Base-by-base conservation (phyloP, 345 rosid genomes). In the Gossypioides kirkii region DNA sequence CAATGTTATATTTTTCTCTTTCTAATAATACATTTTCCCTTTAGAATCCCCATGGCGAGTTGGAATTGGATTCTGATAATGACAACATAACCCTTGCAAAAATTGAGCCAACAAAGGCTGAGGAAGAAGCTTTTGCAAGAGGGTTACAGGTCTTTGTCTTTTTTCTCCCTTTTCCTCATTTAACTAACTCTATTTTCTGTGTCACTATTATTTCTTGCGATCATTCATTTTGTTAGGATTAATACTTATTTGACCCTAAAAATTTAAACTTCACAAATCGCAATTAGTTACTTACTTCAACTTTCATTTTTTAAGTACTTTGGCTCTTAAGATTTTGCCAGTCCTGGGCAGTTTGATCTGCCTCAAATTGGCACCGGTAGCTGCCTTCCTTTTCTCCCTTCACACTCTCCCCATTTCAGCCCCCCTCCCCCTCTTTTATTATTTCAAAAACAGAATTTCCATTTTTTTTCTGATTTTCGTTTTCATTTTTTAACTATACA, bases 41-140 rank as follows among this genome's bases (percentile, higher is more conserved):
- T 43, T 80, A 95, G 98, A 88, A 85, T 77, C 81, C 78, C 28
- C 87, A 80, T 75, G 91, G 85, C 50, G 93, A 89, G 64, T 17
- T 70, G 76, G 96, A 89, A 85, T 32, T 81, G 78, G 92, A 82
- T 79, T 88, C 90, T 69, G 96, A 90, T 78, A 82, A 75, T 46
- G 90, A 88, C 26, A 86, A 80, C 80, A 42, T 80, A 72, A 80
- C 82, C 71, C 82, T 70, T 52, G 83, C 81, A 60, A 89, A 85
- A 85, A 95, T 95, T 77, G 99, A 95, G 86, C 91, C 85, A 60
- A 95, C 98, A 59, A 91, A 88, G 67, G 99, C 99, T 0, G 99
- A 95, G 84, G 96, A 86, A 73, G 98, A 95, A 85, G 99, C 99
- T 55, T 84, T 81, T 77, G 86, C 90, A 50, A 90, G 91, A 76